Percentiles rank a stretch among this genome's conserved stretches.
These are phyloP conservation scores for Suillus decipiens DNA, from an alignment of 768 basidiomycete species.

Conservation along the genomic window DNA sequence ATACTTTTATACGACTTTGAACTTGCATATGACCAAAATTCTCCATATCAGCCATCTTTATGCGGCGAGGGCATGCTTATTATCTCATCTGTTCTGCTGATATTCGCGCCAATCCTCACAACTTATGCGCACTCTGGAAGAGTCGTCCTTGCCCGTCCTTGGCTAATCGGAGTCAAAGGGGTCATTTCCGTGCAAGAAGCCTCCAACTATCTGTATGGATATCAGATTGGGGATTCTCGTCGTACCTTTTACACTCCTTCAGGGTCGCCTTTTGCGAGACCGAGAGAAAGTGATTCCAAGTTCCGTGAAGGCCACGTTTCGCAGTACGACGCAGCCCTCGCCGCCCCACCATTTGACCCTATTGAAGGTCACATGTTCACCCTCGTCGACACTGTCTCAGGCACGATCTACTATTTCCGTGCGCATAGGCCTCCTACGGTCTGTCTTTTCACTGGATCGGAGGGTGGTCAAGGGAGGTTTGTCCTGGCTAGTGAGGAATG, in stretches of 20 bases:
- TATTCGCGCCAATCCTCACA: constrained; percentile 14
- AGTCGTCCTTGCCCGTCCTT: constrained; percentile 20
- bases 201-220: constrained; percentile 19
- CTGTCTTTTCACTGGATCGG: constrained; percentile 23
- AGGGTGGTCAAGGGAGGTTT: constrained; percentile 25
- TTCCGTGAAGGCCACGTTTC: constrained; percentile 21
- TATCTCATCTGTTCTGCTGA: constrained; percentile 15
- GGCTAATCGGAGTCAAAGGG: constrained; percentile 28
- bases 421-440: constrained; percentile 24
- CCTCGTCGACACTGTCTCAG: constrained; percentile 25
- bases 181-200: constrained; percentile 25
- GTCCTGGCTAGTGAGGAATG: constrained; percentile 26
- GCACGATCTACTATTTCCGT: constrained; percentile 27
- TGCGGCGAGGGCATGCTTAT: too few relatives aligned
- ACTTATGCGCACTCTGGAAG: constrained; percentile 22
- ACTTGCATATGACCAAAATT: too few relatives aligned
- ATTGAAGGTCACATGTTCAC: constrained; percentile 18
- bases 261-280: constrained; percentile 16
- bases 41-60: too few relatives aligned
- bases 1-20: too few relatives aligned
- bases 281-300: not conserved
- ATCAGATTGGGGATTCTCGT: not conserved
- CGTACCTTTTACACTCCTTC: constrained; percentile 20
- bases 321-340: constrained; percentile 12
- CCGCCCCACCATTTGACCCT: not conserved